Evolutionary conservation across 768 basidiomycete species (phyloP).

Genomic region (Boletus subparvulus): DNA sequence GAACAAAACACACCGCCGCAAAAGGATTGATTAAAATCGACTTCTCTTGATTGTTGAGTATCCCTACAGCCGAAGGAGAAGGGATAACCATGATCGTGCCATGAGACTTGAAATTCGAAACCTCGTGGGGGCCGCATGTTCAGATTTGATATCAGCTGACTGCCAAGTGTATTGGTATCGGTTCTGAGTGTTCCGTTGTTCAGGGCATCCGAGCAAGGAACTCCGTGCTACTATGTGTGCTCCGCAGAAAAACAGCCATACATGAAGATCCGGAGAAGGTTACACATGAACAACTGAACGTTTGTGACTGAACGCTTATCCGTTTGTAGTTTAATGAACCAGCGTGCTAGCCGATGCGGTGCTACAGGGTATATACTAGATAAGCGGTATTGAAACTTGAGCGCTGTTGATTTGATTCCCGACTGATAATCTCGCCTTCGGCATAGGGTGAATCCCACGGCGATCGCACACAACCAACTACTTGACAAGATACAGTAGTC

Average conservation of each 20-base stretch:
- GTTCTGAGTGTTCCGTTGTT: constrained; percentile 5
- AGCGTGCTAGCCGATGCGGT: constrained; percentile 16
- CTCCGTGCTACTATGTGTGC: background rate
- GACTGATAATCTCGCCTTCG: constrained; percentile 14
- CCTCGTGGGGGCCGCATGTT: constrained; percentile 29
- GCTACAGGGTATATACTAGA: background rate
- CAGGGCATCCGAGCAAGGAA: constrained; percentile 1
- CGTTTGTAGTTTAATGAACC: constrained; percentile 5
- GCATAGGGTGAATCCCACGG: constrained; percentile 5
- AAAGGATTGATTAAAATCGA: constrained; percentile 16
- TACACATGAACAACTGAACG: background rate
- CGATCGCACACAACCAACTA: constrained; percentile 7
- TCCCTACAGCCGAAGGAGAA: background rate
- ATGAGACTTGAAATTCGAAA: constrained; percentile 15
- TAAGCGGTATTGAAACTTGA: constrained; percentile 1
- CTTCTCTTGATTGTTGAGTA: background rate
- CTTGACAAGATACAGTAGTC: background rate
- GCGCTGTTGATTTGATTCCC: constrained; percentile 7
- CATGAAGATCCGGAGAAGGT: background rate
- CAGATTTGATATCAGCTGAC: constrained; percentile 23
- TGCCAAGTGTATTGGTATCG: constrained; percentile 1
- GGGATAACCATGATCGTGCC: background rate
- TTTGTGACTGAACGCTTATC: background rate
- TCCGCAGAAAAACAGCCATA: background rate
- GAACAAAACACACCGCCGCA: constrained; percentile 1